Conservation (phyloP, 257 asterid species). For the Scutellaria barbata region DNA sequence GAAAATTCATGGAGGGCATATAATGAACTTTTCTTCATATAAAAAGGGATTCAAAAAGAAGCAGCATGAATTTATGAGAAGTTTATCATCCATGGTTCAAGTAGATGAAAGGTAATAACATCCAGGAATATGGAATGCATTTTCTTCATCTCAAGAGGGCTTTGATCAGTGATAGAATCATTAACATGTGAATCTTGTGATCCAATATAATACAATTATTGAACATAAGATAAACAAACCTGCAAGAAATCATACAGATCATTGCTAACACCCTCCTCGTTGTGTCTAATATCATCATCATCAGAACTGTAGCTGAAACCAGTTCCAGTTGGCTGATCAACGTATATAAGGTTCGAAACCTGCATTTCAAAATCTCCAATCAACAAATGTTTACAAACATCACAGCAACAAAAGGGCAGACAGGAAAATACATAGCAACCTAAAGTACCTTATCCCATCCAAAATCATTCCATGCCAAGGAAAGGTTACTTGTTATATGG, state of each 20-base stretch:
- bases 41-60: too few species aligned
- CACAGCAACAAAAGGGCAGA: not conserved
- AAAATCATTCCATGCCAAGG: constrained; percentile 56
- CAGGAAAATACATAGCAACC: not conserved
- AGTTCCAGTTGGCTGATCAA: constrained; percentile 66
- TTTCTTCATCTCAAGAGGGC: not conserved
- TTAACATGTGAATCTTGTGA: not conserved
- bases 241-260: constrained; percentile 62
- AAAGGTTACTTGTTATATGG: constrained; percentile 45
- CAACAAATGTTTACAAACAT: not conserved
- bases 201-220: not conserved
- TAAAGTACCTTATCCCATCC: constrained; percentile 65
- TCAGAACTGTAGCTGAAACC: constrained; percentile 66
- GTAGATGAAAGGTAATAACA: too few species aligned
- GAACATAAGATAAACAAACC: constrained; percentile 36
- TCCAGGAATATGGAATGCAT: not conserved
- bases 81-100: too few species aligned
- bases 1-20: too few species aligned
- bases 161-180: not conserved
- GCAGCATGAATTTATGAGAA: too few species aligned
- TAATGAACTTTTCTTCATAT: too few species aligned
- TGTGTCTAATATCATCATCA: constrained; percentile 50
- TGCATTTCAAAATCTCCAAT: constrained; percentile 24
- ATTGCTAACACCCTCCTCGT: constrained; percentile 59
- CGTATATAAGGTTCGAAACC: constrained; percentile 61